Base-by-base conservation (phyloP, 179 eudicot species). In the Spinacia oleracea region DNA sequence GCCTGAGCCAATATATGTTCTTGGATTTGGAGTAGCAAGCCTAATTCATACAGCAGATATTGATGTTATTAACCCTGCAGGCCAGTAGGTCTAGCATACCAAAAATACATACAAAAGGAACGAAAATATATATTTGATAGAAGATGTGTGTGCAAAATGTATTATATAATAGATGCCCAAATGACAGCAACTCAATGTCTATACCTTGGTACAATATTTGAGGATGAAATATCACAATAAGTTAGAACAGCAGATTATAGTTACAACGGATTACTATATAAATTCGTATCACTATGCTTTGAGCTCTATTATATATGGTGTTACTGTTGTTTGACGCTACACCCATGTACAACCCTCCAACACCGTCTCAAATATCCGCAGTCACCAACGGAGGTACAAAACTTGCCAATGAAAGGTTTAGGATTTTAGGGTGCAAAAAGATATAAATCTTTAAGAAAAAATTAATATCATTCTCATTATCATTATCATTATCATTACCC, bases 1-100 rank as follows among this genome's bases (percentile, higher is more conserved):
- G 74, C 99, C 99, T 48, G 99, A 89, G 79, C 98, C 97, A 82
- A 96, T 91, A 59, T 91, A 96, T 29, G 98, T 93, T 87, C 94
- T 89, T 25, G 97, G 87, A 84, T 93, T 90, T 46, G 90, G 97
- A 31, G 86, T 38, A 78, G 88, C 83, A 75, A 92, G 96, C 85
- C 99, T 96, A 89, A 64, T 80, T 48, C 77, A 66, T 15, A 79
- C 73, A 70, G 48, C 42, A 84, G 29, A 72, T 25, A 62, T 18
- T 46, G 20, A 72, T 70, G 58, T 62, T 65, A 78, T 42, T 70
- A 34, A 45, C 59, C 70, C 73, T 73, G 63, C 51, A 31, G 31
- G 38, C 76, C 73, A 76, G 63, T 45, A 31, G 31, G 43, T 25
- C 31, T 64, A 18, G 10, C 69, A 59, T 45, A 63, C 38, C 43